These are phyloP conservation scores for Hypoxylon lenormandii DNA, from an alignment of 495 filamentous ascomycete genomes.

Conservation along the genomic window DNA sequence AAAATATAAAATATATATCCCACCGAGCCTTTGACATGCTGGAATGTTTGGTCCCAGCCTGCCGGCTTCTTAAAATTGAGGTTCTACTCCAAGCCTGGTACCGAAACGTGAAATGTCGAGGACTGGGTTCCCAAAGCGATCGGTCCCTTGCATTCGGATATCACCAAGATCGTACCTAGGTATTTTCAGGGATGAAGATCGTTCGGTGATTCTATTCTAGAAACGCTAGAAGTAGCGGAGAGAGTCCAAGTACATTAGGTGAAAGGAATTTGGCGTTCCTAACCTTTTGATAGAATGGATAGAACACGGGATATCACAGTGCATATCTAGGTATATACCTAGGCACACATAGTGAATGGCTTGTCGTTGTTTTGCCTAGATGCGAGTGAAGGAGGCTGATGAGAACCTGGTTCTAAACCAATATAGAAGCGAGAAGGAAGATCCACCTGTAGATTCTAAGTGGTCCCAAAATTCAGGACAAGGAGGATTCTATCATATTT, in stretches of 20 bases:
- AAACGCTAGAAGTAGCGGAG: slow-evolving; percentile 44
- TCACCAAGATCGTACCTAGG: slow-evolving; percentile 26
- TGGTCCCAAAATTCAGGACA: background rate
- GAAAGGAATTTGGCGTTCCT: slow-evolving; percentile 19
- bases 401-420: background rate
- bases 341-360: too few species aligned
- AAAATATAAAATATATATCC: too few species aligned
- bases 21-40: too few species aligned
- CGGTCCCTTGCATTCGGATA: slow-evolving; percentile 21
- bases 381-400: slow-evolving; percentile 4
- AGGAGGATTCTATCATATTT: slow-evolving; percentile 5
- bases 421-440: background rate
- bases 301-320: slow-evolving; percentile 15
- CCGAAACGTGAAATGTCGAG: slow-evolving; percentile 20
- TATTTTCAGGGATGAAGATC: slow-evolving; percentile 31
- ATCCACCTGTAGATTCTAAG: slow-evolving; percentile 9
- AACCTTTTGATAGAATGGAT: slow-evolving; percentile 28
- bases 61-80: background rate
- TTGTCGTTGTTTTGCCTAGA: background rate
- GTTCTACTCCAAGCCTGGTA: background rate
- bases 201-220: slow-evolving; percentile 37
- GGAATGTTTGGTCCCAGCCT: background rate
- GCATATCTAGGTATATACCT: background rate
- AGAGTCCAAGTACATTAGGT: slow-evolving; percentile 6
- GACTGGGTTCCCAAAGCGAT: slow-evolving; percentile 17